These are phyloP conservation scores for Trichosanthes cucumerina DNA, from an alignment of 306 rosid species.

Conservation along the genomic window DNA sequence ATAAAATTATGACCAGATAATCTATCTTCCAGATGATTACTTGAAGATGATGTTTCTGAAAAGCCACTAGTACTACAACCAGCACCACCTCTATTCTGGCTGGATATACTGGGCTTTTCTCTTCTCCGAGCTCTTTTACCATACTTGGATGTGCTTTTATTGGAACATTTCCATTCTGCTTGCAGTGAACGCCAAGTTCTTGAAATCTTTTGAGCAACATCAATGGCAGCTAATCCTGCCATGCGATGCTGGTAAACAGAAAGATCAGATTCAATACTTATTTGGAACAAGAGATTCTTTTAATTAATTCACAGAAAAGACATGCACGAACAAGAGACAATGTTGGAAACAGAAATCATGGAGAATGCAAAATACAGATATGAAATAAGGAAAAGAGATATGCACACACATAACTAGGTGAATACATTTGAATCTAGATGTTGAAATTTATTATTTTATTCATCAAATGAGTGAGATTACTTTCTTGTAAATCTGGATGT, in stretches of 20 bases:
- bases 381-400: not conserved
- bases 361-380: not conserved
- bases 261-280: not conserved
- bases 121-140: conserved; percentile 75
- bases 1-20: conserved; percentile 41
- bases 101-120: conserved; percentile 61
- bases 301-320: not conserved
- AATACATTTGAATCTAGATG: not conserved
- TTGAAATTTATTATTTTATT: not conserved
- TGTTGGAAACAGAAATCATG: not conserved
- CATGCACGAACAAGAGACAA: not conserved
- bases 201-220: conserved; percentile 91
- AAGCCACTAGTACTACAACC: conserved; percentile 85
- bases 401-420: not conserved
- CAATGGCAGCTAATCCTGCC: conserved; percentile 96
- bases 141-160: conserved; percentile 50
- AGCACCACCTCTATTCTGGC: conserved; percentile 95
- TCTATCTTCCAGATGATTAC: conserved; percentile 48
- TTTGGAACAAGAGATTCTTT: not conserved
- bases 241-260: conserved; percentile 79
- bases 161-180: conserved; percentile 63
- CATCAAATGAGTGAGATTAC: not conserved
- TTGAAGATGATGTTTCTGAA: conserved; percentile 44
- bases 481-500: not conserved
- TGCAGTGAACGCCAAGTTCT: conserved; percentile 86